Evolutionary conservation across 2,329 filamentous ascomycete genomes (phyloP), one percentile per base, ranked within the genome.

Genomic region (Aotearoamyces nothofagi): DNA sequence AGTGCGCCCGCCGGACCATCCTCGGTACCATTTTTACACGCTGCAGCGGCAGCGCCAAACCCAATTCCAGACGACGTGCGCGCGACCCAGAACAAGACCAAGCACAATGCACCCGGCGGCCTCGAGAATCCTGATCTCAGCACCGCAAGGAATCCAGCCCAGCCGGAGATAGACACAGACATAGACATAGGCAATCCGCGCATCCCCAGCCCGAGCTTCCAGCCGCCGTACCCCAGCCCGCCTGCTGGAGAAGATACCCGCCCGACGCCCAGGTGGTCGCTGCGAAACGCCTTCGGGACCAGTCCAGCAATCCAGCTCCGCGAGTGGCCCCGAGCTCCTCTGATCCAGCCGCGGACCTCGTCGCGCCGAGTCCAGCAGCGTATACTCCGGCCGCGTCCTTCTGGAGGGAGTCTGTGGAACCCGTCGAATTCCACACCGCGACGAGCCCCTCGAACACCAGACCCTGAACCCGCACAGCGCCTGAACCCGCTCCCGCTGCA

Each of bases 371-470:
- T 20, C 19, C n/a, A 7, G 19, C n/a, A 20, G 7, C 8, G n/a
- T 20, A 44, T 45, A 31, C 34, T 39, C 36, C 34, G 44, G 25
- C 40, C 39, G 34, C 40, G 44, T 31, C 39, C 40, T 9, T 41
- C 38, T 45, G 34, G 49, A 35, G 35, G 40, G 30, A 58, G 66
- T 33, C 59, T 73, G 36, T 69, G 67, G 53, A 72, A 72, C 46
- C 69, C 69, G 20, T 58, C 69, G 43, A 73, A 74, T 45, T 61
- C 66, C 51, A 64, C 69, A 26, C 69, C 66, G 22, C 62, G 65
- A 33, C 60, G 60, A 32, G 49, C 64, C 20, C 54, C 54, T 12
- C 40, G 62, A 30, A 46, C 52, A 15, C 49, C 51, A 26, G 41
- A 49, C 20, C 40, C 32, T 29, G 34, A 36, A 23, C 24, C 25